phyloP scores from a whole-genome alignment of 2,329 filamentous ascomycete species.

The Diaporthe sp. region DNA sequence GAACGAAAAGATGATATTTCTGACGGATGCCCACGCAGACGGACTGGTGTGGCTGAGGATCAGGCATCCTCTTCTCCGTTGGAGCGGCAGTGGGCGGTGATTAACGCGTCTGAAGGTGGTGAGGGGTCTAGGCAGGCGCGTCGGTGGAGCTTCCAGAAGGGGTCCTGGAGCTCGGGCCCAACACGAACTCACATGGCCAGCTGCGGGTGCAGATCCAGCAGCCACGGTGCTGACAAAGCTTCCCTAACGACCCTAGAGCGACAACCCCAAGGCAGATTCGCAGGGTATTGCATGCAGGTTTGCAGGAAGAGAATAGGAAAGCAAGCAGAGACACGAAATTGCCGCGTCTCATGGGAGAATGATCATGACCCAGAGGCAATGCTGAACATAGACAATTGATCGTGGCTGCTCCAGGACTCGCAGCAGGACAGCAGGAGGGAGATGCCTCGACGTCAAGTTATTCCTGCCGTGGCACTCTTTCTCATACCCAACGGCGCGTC shows the following conservation, averaged over 20 bases:
- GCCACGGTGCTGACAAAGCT: conserved; percentile 14
- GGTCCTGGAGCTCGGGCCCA: background rate
- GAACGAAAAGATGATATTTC: background rate
- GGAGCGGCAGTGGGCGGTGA: background rate
- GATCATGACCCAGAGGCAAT: background rate
- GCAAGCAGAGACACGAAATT: background rate
- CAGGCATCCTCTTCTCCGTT: background rate
- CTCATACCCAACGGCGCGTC: background rate
- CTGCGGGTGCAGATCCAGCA: background rate
- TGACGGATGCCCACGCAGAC: background rate
- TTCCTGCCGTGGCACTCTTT: background rate
- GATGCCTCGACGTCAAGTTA: background rate
- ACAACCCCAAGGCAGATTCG: background rate
- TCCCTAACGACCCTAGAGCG: background rate
- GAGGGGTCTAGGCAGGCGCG: conserved; percentile 32
- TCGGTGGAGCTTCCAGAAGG: background rate
- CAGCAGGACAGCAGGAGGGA: background rate
- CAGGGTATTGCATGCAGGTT: background rate
- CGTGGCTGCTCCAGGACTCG: background rate
- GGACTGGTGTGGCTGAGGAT: background rate
- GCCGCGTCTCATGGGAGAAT: background rate
- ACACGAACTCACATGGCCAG: conserved; percentile 34
- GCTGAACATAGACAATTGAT: background rate
- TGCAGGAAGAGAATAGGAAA: background rate
- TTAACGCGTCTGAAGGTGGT: conserved; percentile 14